Percentiles rank a stretch among this genome's conserved stretches.
phyloP scores from a whole-genome alignment of 441 rosid species.

The Gossypium laxum region DNA sequence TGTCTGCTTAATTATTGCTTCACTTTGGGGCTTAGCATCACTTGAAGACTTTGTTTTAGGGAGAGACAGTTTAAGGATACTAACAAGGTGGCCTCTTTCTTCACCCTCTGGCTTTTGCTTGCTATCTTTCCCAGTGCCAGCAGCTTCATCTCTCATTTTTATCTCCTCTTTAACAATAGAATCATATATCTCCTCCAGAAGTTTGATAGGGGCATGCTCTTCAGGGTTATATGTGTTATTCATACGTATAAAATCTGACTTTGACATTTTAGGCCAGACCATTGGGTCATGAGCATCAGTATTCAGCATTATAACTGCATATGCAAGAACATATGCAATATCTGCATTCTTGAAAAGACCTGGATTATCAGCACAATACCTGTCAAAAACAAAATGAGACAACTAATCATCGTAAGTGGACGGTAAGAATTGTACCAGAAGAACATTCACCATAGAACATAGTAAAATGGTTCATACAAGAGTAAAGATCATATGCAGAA shows the following conservation, averaged over 20 bases:
- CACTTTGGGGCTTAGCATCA: conserved; percentile 79
- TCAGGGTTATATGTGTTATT: conserved; percentile 73
- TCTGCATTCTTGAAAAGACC: conserved; percentile 92
- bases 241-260: conserved; percentile 79
- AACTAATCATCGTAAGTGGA: background rate
- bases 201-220: conserved; percentile 73
- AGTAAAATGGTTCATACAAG: background rate
- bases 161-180: conserved; percentile 93
- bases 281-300: conserved; percentile 93
- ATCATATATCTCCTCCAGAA: conserved; percentile 87
- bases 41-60: conserved; percentile 60
- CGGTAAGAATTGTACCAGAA: background rate
- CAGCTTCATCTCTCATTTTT: conserved; percentile 74
- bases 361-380: conserved; percentile 95
- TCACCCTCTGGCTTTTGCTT: conserved; percentile 73
- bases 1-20: conserved; percentile 80
- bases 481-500: background rate
- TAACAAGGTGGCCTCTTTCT: conserved; percentile 79
- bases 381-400: conserved; percentile 37
- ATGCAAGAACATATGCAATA: conserved; percentile 96
- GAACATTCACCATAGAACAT: background rate
- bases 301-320: conserved; percentile 93
- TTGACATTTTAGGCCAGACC: conserved; percentile 98
- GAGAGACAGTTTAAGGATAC: conserved; percentile 84
- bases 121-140: conserved; percentile 45